These are phyloP conservation scores for Kluyveromyces siamensis DNA, from an alignment of 805 yeast genomes.

Conservation along the genomic window DNA sequence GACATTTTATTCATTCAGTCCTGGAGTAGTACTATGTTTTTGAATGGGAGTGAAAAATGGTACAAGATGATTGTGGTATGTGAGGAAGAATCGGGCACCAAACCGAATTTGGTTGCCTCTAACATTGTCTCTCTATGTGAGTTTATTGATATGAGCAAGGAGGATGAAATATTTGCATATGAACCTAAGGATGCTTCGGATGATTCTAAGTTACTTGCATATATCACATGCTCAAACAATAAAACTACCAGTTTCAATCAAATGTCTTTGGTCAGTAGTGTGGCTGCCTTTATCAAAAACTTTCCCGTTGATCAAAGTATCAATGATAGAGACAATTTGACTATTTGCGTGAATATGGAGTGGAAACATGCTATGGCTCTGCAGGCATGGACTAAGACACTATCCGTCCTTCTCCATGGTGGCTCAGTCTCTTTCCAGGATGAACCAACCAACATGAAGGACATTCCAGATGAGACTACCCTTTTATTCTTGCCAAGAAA, in stretches of 20 bases:
- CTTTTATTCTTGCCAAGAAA: conserved; percentile 14
- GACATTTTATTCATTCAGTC: conserved; percentile 28
- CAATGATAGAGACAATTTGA: conserved; percentile 22
- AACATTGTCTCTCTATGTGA: conserved; percentile 22
- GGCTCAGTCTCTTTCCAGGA: conserved; percentile 21
- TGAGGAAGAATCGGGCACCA: conserved; percentile 6
- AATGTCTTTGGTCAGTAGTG: conserved; percentile 42
- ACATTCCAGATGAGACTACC: conserved; percentile 11
- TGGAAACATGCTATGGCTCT: conserved; percentile 16
- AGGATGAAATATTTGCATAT: conserved; percentile 21
- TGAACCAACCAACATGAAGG: conserved; percentile 12
- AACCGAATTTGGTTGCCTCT: conserved; percentile 1
- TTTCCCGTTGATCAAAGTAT: conserved; percentile 33
- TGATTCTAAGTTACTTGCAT: conserved; percentile 29
- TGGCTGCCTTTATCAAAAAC: conserved; percentile 38
- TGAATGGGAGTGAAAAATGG: conserved; percentile 21
- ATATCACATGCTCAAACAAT: conserved; percentile 15
- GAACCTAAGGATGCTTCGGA: conserved; percentile 25
- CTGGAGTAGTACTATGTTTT: conserved; percentile 14
- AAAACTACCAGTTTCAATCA: conserved; percentile 37
- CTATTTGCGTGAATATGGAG: conserved; percentile 17
- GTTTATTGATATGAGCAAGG: conserved; percentile 8
- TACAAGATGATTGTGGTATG: conserved; percentile 29
- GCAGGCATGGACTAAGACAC: conserved; percentile 36
- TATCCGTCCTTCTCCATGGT: conserved; percentile 28